Conservation (phyloP, 2,329 filamentous ascomycete species). For the Pseudocercospora fijiensis region DNA sequence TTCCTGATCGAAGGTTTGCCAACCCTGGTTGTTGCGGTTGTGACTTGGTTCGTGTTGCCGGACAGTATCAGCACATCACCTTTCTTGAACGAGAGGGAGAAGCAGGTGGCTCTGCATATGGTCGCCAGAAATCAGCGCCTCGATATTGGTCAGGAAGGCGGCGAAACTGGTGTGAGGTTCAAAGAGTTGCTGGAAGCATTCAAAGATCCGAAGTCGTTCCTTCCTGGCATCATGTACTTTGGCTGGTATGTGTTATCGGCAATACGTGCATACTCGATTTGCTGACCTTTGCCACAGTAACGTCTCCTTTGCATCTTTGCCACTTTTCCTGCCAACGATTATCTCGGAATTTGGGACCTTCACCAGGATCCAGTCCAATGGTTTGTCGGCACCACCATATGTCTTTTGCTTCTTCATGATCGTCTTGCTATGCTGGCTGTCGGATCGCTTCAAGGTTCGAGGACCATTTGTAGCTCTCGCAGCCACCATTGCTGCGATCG, state of each 20-base stretch:
- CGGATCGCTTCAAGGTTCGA: conserved; percentile 41
- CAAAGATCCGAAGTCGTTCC: conserved; percentile 26
- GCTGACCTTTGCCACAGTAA: conserved; percentile 41
- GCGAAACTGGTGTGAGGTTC: conserved; percentile 23
- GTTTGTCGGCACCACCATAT: conserved; percentile 45
- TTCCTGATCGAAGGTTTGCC: conserved; percentile 66
- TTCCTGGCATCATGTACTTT: conserved; percentile 27
- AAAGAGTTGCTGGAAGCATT: conserved; percentile 25
- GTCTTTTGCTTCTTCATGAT: conserved; percentile 44
- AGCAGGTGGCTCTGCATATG: conserved; percentile 40
- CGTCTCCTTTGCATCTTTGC: conserved; percentile 61
- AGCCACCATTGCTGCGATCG: conserved; percentile 40
- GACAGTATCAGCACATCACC: conserved; percentile 48
- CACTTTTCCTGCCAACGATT: conserved; percentile 58
- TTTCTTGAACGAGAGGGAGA: conserved; percentile 46
- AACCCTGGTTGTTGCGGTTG: conserved; percentile 54
- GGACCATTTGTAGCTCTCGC: conserved; percentile 43
- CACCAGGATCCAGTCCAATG: conserved; percentile 39
- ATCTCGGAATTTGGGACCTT: conserved; percentile 64
- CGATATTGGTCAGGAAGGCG: conserved; percentile 18
- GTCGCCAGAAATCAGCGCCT: conserved; percentile 24
- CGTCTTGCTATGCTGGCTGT: conserved; percentile 39
- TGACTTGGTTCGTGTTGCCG: conserved; percentile 52
- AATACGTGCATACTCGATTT: background rate
- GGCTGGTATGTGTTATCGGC: conserved; percentile 21